Conservation (phyloP, 2,329 filamentous ascomycete genomes). For the Stagonosporopsis chrysanthemi region DNA sequence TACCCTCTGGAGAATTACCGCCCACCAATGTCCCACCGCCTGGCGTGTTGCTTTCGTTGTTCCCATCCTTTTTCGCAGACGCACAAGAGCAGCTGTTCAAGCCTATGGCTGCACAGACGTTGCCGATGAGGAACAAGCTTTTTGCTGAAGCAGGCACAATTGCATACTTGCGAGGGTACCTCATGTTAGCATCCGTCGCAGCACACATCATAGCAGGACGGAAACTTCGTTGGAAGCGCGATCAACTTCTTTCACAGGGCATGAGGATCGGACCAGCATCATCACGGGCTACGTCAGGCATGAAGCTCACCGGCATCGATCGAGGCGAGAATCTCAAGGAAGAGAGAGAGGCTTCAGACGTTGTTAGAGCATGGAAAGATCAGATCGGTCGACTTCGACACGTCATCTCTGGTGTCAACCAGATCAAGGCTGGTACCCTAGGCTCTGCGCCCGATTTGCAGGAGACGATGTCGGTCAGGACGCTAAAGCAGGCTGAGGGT, state of each 20-base stretch:
- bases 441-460: constrained; percentile 71
- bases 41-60: constrained; percentile 78
- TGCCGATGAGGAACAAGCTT: constrained; percentile 67
- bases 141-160: constrained; percentile 69
- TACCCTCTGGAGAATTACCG: constrained; percentile 55
- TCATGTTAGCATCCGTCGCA: constrained; percentile 70
- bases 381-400: constrained; percentile 78
- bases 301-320: constrained; percentile 90
- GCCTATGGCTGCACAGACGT: constrained; percentile 65
- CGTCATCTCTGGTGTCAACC: constrained; percentile 72
- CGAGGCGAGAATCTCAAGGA: constrained; percentile 83
- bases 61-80: constrained; percentile 73
- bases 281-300: constrained; percentile 73
- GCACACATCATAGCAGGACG: constrained; percentile 85
- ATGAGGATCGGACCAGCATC: constrained; percentile 84
- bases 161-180: constrained; percentile 69
- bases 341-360: constrained; percentile 82
- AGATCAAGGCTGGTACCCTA: constrained; percentile 50
- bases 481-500: constrained; percentile 67
- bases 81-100: constrained; percentile 71
- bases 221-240: constrained; percentile 88
- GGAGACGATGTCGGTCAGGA: constrained; percentile 72
- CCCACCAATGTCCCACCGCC: constrained; percentile 91
- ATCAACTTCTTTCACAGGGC: constrained; percentile 81
- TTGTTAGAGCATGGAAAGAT: constrained; percentile 76